Evolutionary conservation across 345 rosid species (phyloP).

Genomic region (Syzygium aqueum): DNA sequence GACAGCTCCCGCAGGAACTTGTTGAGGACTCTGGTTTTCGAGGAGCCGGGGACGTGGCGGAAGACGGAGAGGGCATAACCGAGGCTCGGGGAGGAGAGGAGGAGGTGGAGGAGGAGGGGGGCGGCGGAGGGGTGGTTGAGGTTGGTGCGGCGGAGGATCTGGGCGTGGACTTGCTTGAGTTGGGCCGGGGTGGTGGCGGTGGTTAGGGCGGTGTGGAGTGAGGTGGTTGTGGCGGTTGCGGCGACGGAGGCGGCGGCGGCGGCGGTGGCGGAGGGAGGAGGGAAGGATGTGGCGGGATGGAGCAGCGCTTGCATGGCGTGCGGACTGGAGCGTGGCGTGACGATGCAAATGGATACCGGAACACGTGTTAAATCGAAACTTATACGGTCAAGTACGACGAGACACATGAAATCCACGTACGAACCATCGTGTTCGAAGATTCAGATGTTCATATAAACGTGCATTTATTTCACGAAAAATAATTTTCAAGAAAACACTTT

Average conservation of each 20-base stretch:
- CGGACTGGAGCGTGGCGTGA: neutral
- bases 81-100: conserved; percentile 23
- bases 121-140: conserved; percentile 17
- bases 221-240: neutral
- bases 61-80: conserved; percentile 40
- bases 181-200: conserved; percentile 22
- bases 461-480: no score
- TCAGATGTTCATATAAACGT: neutral
- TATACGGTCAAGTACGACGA: fast-evolving
- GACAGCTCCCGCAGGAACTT: conserved; percentile 35
- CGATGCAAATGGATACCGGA: neutral
- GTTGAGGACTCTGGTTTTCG: conserved; percentile 17
- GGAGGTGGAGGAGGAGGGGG: conserved; percentile 23
- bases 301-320: neutral
- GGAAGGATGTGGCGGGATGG: conserved; percentile 1
- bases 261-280: neutral
- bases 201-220: conserved; percentile 14
- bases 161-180: conserved; percentile 41
- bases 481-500: no score
- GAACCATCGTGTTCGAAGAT: neutral
- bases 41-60: conserved; percentile 9
- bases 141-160: conserved; percentile 23
- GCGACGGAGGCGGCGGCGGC: neutral
- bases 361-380: no score
- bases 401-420: neutral